A percentile compares a stretch with the other conserved stretches of the same genome.
phyloP scores from a whole-genome alignment of 2,329 filamentous ascomycete genomes.

The Ascochyta fabae region DNA sequence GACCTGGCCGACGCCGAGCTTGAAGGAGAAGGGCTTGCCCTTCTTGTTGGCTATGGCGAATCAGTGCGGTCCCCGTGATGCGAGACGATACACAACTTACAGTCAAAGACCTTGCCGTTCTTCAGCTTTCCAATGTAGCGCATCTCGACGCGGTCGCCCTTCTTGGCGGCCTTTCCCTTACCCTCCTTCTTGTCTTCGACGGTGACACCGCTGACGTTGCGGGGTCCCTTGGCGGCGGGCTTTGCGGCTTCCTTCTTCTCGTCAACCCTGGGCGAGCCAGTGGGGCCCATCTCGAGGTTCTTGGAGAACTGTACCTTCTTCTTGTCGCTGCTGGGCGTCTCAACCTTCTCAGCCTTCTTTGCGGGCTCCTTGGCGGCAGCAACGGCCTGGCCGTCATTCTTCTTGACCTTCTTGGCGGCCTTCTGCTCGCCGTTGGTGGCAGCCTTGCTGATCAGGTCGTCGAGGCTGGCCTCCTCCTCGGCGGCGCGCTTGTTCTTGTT shows the following conservation, averaged over 20 bases:
- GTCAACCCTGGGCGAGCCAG: conserved; percentile 59
- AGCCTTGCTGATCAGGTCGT: conserved; percentile 83
- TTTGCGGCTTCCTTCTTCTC: conserved; percentile 52
- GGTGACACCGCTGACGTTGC: conserved; percentile 85
- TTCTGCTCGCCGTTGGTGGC: conserved; percentile 81
- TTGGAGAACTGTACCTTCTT: conserved; percentile 99
- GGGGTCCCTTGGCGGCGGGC: conserved; percentile 65
- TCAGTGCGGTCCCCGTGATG: conserved; percentile 23
- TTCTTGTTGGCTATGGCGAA: conserved; percentile 87
- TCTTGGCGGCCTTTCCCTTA: conserved; percentile 83
- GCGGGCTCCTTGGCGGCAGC: conserved; percentile 60
- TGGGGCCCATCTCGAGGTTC: conserved; percentile 96
- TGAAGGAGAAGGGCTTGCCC: conserved; percentile 96
- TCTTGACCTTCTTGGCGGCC: conserved; percentile 97
- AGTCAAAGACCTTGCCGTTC: conserved; percentile 94
- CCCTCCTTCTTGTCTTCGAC: conserved; percentile 96
- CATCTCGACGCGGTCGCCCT: conserved; percentile 88
- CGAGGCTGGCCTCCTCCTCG: conserved; percentile 68
- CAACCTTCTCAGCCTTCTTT: conserved; percentile 58
- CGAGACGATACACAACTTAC: conserved; percentile 60
- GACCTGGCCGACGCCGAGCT: conserved; percentile 90
- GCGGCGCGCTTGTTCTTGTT: conserved; percentile 92
- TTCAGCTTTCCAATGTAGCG: conserved; percentile 96
- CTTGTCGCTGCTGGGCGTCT: conserved; percentile 58
- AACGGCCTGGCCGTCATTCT: conserved; percentile 92